Percentiles rank a stretch among this genome's conserved stretches.
Conservation (phyloP, 495 filamentous ascomycete genomes). For the Talaromyces liani region DNA sequence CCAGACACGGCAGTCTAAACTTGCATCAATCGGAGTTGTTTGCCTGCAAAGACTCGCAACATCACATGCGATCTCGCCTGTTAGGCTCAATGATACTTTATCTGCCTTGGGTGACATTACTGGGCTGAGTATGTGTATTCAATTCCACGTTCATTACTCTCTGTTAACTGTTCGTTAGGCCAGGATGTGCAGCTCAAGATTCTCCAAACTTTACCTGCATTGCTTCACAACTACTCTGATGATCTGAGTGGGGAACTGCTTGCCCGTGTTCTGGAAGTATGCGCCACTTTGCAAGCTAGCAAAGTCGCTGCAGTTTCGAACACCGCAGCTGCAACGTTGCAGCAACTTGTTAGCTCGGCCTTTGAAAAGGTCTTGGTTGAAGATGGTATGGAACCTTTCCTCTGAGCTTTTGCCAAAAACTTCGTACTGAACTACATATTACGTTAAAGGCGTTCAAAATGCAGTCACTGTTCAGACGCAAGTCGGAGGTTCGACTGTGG, state of each 20-base stretch:
- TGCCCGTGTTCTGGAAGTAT: constrained; percentile 76
- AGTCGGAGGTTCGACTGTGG: constrained; percentile 51
- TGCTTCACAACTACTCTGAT: constrained; percentile 83
- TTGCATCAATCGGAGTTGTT: constrained; percentile 75
- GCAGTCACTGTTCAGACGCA: constrained; percentile 26
- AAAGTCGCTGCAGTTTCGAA: constrained; percentile 90
- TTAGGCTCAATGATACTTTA: constrained; percentile 71
- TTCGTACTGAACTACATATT: not conserved
- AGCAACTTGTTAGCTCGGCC: constrained; percentile 84
- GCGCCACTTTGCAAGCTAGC: constrained; percentile 78
- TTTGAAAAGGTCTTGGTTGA: constrained; percentile 86
- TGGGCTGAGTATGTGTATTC: constrained; percentile 40
- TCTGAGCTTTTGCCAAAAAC: not conserved
- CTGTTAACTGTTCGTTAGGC: constrained; percentile 42
- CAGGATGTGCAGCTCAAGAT: constrained; percentile 96
- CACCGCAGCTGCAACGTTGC: constrained; percentile 87
- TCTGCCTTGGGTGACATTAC: constrained; percentile 81
- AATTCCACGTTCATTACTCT: not conserved
- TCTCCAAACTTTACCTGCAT: constrained; percentile 81
- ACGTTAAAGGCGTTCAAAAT: constrained; percentile 46
- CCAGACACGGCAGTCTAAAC: constrained; percentile 77
- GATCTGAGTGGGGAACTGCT: constrained; percentile 76
- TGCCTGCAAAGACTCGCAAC: constrained; percentile 86
- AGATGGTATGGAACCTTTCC: constrained; percentile 44
- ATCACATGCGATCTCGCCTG: constrained; percentile 63